Evolutionary conservation across 139 green algal genomes (phyloP).

Genomic region (Chlorella sp.): DNA sequence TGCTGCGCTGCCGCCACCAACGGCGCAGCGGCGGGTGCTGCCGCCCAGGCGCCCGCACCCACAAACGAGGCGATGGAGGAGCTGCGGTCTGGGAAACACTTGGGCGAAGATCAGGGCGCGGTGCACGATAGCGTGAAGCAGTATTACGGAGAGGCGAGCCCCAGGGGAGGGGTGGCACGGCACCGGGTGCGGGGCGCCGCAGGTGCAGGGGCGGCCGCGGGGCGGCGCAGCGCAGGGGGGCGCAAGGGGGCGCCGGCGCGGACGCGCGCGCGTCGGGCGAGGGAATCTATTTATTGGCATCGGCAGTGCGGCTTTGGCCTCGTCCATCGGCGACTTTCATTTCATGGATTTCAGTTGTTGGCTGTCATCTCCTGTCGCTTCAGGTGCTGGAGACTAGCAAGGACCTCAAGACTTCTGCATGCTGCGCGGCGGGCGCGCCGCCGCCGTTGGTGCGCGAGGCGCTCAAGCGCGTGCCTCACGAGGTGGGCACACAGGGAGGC

Average conservation of each 20-base stretch:
- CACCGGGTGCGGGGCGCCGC: background rate
- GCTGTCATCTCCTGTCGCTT: too few species aligned
- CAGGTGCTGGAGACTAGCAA: slow-evolving; percentile 61
- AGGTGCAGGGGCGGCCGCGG: background rate
- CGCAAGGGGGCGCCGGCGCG: too few species aligned
- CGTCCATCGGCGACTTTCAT: too few species aligned
- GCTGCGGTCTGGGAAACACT: slow-evolving; percentile 19
- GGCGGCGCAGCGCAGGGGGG: background rate
- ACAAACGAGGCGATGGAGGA: slow-evolving; percentile 11
- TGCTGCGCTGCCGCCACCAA: background rate
- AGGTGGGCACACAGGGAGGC: too few species aligned
- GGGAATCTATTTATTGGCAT: too few species aligned
- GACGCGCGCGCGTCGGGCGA: too few species aligned
- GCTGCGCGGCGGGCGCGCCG: slow-evolving; percentile 72
- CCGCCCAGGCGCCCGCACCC: too few species aligned
- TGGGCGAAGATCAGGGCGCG: slow-evolving; percentile 6
- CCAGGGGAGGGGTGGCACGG: background rate
- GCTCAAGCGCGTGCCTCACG: slow-evolving; percentile 37
- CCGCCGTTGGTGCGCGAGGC: slow-evolving; percentile 29
- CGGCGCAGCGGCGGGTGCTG: background rate
- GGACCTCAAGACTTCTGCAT: slow-evolving; percentile 90
- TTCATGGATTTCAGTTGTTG: too few species aligned
- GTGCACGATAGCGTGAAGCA: slow-evolving; percentile 64
- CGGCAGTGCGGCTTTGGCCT: background rate
- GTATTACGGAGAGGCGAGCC: slow-evolving; percentile 84